phyloP scores from a whole-genome alignment of 345 rosid genomes.

The Theobroma cacao region DNA sequence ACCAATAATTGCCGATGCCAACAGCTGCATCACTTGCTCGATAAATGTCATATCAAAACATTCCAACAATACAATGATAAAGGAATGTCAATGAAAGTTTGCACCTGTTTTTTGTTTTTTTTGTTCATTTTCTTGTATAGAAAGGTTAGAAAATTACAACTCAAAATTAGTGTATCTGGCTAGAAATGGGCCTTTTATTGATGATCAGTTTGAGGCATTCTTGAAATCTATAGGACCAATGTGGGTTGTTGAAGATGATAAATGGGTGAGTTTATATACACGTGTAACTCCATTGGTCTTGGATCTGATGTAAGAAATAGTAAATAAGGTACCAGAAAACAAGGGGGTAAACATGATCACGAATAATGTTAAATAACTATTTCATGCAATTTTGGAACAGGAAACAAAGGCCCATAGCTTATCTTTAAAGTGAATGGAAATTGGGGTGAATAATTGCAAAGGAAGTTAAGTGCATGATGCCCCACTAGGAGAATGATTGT shows the following conservation, averaged over 20 bases:
- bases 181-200: background rate
- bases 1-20: slow-evolving; percentile 20
- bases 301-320: background rate
- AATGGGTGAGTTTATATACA: background rate
- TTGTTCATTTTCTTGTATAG: background rate
- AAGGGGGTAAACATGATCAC: background rate
- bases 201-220: background rate
- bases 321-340: background rate
- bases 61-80: background rate
- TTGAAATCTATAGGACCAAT: slow-evolving; percentile 6
- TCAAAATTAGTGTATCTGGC: slow-evolving; percentile 5
- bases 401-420: background rate
- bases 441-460: too few relatives aligned
- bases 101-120: background rate
- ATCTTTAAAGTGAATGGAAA: too few relatives aligned
- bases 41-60: slow-evolving; percentile 16
- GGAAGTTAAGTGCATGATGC: too few relatives aligned
- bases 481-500: too few relatives aligned
- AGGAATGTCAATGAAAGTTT: slow-evolving; percentile 4
- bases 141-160: slow-evolving; percentile 20
- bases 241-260: background rate
- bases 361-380: background rate
- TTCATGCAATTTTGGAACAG: background rate
- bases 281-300: background rate
- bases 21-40: slow-evolving; percentile 5